A percentile compares a stretch with the other conserved stretches of the same genome.
Conservation (phyloP, 768 basidiomycete species). For the Kwoniella dejecticola region DNA sequence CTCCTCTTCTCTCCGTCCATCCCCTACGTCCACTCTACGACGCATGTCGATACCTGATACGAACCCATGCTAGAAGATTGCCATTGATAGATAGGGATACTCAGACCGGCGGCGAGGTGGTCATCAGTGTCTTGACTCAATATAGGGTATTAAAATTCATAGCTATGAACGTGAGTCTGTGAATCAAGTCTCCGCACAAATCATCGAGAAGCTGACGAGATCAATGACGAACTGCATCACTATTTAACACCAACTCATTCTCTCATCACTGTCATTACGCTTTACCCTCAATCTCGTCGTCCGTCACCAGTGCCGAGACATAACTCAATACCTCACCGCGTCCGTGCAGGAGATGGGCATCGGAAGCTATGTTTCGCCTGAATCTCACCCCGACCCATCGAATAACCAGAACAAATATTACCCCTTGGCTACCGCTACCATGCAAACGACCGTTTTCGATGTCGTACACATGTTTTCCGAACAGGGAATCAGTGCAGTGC, state of each 20-base stretch:
- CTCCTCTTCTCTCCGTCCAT: constrained; percentile 84
- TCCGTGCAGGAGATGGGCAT: constrained; percentile 67
- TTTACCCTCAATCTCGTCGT: background rate
- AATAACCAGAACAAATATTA: constrained; percentile 66
- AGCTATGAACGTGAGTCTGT: constrained; percentile 78
- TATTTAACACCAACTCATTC: background rate
- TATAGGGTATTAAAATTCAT: constrained; percentile 98
- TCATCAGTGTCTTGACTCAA: constrained; percentile 93
- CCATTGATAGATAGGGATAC: constrained; percentile 91
- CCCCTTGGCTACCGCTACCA: constrained; percentile 87
- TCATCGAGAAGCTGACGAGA: too few relatives aligned
- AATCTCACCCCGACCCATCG: constrained; percentile 40
- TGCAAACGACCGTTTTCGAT: constrained; percentile 91
- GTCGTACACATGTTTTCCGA: constrained; percentile 99
- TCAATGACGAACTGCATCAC: too few relatives aligned
- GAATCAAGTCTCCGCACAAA: too few relatives aligned
- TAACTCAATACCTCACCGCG: constrained; percentile 48
- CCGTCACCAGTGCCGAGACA: constrained; percentile 71
- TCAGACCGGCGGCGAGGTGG: constrained; percentile 91
- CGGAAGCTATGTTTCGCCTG: constrained; percentile 76
- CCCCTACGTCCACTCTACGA: constrained; percentile 85
- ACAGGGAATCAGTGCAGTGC: constrained; percentile 91
- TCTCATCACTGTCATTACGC: too few relatives aligned
- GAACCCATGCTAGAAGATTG: constrained; percentile 90
- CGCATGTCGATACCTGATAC: constrained; percentile 83